Percentiles rank a stretch among this genome's conserved stretches.
Conservation (phyloP, 2,329 filamentous ascomycete genomes). For the Epichloe baconii region DNA sequence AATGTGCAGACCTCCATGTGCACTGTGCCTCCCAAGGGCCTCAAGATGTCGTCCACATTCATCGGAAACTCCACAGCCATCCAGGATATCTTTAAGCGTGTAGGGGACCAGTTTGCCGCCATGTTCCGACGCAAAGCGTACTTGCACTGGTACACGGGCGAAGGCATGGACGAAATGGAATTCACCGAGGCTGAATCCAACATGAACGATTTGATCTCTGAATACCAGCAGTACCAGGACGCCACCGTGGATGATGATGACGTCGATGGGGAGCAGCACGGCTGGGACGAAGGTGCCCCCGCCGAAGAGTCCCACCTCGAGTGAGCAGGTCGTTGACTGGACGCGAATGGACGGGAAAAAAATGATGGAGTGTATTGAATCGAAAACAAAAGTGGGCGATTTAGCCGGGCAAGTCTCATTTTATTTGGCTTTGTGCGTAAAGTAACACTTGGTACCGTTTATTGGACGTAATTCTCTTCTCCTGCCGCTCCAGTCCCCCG, state of each 20-base stretch:
- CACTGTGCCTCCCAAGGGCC: conserved; percentile 91
- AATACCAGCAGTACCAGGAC: conserved; percentile 99
- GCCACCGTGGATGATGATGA: conserved; percentile 93
- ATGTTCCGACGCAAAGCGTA: conserved; percentile 99
- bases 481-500: background rate
- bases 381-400: background rate
- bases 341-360: background rate
- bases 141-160: conserved; percentile 99
- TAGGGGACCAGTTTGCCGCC: conserved; percentile 97
- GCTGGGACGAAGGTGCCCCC: conserved; percentile 54
- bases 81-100: conserved; percentile 99
- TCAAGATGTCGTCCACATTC: conserved; percentile 98
- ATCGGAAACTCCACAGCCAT: conserved; percentile 99
- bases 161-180: conserved; percentile 99
- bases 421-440: background rate
- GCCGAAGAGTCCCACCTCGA: conserved; percentile 36
- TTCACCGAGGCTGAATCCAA: conserved; percentile 99
- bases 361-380: background rate
- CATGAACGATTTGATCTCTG: conserved; percentile 99
- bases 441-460: background rate
- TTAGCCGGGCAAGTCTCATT: background rate
- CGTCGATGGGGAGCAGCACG: conserved; percentile 69
- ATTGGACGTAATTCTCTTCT: background rate
- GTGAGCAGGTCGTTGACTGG: background rate
- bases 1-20: conserved; percentile 99